Conservation (phyloP, 148 eudicot species). For the Arctostaphylos glauca region DNA sequence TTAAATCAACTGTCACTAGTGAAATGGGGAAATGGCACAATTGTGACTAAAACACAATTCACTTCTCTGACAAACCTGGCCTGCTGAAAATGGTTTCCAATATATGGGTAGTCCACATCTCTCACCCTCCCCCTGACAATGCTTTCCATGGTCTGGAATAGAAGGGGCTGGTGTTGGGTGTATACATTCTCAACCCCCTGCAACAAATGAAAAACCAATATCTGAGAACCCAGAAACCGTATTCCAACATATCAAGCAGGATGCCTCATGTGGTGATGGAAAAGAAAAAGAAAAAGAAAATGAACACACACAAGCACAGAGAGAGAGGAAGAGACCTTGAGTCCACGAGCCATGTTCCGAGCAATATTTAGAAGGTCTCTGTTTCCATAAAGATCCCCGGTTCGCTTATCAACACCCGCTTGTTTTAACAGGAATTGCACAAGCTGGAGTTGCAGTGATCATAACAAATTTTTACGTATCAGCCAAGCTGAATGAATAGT, state of each 20-base stretch:
- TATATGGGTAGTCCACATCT: conserved; percentile 84
- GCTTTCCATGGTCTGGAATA: conserved; percentile 86
- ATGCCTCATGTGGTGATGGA: background rate
- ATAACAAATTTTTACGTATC: background rate
- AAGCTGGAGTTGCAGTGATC: conserved; percentile 51
- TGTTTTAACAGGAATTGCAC: conserved; percentile 93
- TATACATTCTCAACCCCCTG: conserved; percentile 99
- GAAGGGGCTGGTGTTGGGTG: conserved; percentile 96
- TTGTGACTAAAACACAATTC: background rate
- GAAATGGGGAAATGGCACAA: background rate
- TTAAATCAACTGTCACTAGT: background rate
- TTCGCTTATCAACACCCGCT: conserved; percentile 91
- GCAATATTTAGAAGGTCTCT: conserved; percentile 88
- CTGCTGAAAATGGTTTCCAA: conserved; percentile 89
- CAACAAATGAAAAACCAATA: conserved; percentile 17
- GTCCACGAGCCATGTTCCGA: conserved; percentile 97
- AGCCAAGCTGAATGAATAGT: conserved; percentile 8
- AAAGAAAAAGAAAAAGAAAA: background rate
- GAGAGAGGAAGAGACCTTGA: conserved; percentile 50
- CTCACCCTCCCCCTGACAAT: conserved; percentile 81
- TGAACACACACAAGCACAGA: background rate
- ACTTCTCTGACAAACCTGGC: conserved; percentile 49
- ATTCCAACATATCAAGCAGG: background rate
- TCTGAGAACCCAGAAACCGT: conserved; percentile 20
- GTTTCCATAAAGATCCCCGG: conserved; percentile 92